Evolutionary conservation across 129 eudicot genomes (phyloP).

Genomic region (Flaveria sonorensis): DNA sequence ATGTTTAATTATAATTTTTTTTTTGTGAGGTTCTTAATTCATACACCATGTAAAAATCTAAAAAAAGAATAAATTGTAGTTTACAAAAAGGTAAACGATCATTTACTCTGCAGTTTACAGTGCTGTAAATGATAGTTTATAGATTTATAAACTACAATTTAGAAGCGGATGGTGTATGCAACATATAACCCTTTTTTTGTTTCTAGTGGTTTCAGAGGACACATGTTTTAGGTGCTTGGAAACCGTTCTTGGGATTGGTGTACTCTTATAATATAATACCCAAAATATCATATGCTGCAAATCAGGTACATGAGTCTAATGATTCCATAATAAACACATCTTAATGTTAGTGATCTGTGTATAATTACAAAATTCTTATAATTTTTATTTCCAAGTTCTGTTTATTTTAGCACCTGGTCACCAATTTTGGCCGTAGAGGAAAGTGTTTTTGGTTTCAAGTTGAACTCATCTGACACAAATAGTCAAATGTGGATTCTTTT

Average conservation of each 20-base stretch:
- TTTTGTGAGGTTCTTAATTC: no score
- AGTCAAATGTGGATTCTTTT: not conserved
- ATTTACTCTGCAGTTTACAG: no score
- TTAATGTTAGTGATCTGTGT: not conserved
- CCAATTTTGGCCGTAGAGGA: not conserved
- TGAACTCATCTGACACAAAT: not conserved
- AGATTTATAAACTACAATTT: no score
- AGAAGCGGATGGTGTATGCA: no score
- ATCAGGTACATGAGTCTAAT: constrained; percentile 46
- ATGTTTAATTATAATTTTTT: not conserved
- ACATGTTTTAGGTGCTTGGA: constrained; percentile 78
- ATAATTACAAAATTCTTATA: no score
- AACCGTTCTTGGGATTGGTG: constrained; percentile 78
- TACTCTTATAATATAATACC: constrained; percentile 53
- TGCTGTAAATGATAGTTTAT: no score
- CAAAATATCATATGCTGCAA: constrained; percentile 58
- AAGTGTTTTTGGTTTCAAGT: not conserved
- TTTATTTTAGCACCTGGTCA: not conserved
- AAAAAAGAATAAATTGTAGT: no score
- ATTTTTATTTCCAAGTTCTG: not conserved
- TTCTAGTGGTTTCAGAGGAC: constrained; percentile 48
- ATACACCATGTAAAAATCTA: no score
- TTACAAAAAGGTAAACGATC: no score
- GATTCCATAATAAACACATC: not conserved
- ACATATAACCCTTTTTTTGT: no score